Conservation (phyloP, 1,139 yeast species). For the Geotrichum armillariae region DNA sequence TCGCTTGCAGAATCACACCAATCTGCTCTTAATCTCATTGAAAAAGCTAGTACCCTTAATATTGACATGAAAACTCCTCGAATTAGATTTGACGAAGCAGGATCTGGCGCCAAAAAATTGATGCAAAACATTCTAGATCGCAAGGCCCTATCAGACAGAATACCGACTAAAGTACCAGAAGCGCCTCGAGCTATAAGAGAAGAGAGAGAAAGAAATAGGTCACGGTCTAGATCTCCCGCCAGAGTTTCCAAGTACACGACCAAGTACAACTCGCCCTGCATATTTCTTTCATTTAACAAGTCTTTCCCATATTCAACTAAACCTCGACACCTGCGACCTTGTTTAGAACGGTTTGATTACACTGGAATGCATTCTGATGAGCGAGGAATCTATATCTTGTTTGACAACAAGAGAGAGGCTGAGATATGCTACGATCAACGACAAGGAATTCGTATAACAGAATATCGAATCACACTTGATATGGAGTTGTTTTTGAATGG, state of each 20-base stretch:
- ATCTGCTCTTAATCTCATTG: constrained; percentile 47
- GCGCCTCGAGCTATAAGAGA: background rate
- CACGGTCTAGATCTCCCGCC: constrained; percentile 15
- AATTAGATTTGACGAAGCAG: constrained; percentile 39
- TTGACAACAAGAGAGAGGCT: constrained; percentile 64
- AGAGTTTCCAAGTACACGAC: background rate
- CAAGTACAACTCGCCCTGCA: constrained; percentile 14
- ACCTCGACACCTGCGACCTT: constrained; percentile 13
- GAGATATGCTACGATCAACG: constrained; percentile 49
- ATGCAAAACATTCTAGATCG: constrained; percentile 26
- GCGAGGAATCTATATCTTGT: constrained; percentile 70
- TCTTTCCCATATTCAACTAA: constrained; percentile 13
- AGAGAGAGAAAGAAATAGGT: constrained; percentile 5
- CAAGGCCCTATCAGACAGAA: constrained; percentile 19
- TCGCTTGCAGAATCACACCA: constrained; percentile 46
- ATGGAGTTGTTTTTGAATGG: constrained; percentile 14
- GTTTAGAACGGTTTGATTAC: constrained; percentile 4
- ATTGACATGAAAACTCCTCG: constrained; percentile 38
- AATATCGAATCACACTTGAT: constrained; percentile 4
- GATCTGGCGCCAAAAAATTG: constrained; percentile 32
- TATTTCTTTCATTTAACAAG: constrained; percentile 4
- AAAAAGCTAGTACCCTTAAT: constrained; percentile 35
- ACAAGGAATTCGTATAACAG: constrained; percentile 6
- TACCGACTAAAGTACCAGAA: background rate
- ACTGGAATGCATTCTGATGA: constrained; percentile 45